phyloP scores from a whole-genome alignment of 2,329 filamentous ascomycete genomes.

The Pseudogymnoascus sp. region DNA sequence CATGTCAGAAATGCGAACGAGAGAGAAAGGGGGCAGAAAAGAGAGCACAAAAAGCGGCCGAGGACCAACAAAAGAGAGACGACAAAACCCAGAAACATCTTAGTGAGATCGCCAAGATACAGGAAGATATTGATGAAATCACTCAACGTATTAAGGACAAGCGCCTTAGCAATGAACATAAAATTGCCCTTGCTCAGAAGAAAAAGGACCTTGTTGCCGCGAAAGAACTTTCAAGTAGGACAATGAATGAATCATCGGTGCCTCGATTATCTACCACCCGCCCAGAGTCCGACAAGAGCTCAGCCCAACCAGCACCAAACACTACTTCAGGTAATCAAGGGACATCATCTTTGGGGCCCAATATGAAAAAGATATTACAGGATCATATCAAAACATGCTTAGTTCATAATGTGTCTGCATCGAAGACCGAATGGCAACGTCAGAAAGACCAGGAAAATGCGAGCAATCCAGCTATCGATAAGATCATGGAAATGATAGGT shows the following conservation, averaged over 20 bases:
- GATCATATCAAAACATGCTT: neutral
- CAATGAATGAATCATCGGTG: conserved; percentile 6
- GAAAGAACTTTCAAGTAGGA: conserved; percentile 24
- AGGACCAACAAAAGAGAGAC: conserved; percentile 17
- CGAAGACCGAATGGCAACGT: conserved; percentile 47
- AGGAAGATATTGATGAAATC: conserved; percentile 19
- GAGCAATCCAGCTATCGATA: conserved; percentile 47
- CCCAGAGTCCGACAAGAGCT: neutral
- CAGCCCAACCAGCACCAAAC: neutral
- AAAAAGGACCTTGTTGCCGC: conserved; percentile 38
- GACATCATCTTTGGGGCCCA: neutral
- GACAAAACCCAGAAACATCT: conserved; percentile 15
- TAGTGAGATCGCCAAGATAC: conserved; percentile 16
- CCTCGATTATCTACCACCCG: too few species aligned
- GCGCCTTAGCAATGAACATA: conserved; percentile 36
- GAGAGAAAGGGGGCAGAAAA: conserved; percentile 39
- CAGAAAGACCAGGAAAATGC: conserved; percentile 47
- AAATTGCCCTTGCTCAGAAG: conserved; percentile 37
- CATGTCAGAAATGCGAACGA: conserved; percentile 43
- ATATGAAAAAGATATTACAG: neutral
- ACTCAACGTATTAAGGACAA: conserved; percentile 34
- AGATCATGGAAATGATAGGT: conserved; percentile 62
- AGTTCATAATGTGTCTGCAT: conserved; percentile 18
- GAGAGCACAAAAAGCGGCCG: conserved; percentile 28
- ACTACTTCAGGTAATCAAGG: neutral